These are phyloP conservation scores for Schizosaccharomyces versatilis DNA, from an alignment of 1,139 yeast genomes.

Conservation along the genomic window DNA sequence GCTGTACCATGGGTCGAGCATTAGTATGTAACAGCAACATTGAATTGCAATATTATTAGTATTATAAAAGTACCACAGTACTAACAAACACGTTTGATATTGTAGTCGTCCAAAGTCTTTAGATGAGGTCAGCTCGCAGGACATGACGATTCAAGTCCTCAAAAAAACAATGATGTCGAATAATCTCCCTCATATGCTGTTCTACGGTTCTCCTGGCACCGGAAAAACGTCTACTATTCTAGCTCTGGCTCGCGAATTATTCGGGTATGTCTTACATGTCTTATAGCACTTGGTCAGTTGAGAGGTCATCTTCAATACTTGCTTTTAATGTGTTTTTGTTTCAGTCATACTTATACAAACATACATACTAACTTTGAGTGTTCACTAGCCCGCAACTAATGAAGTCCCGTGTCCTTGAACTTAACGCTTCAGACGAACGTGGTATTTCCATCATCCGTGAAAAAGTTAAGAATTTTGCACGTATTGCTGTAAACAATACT, in stretches of 20 bases:
- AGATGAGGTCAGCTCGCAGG: conserved; percentile 79
- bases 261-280: conserved; percentile 23
- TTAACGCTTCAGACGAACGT: conserved; percentile 90
- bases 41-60: not conserved
- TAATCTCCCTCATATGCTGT: conserved; percentile 77
- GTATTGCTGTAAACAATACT: conserved; percentile 52
- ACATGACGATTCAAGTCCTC: conserved; percentile 68
- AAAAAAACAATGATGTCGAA: conserved; percentile 58
- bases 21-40: conserved; percentile 6
- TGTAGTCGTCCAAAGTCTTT: conserved; percentile 51
- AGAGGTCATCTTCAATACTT: too few species aligned
- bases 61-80: not conserved
- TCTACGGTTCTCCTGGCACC: conserved; percentile 95
- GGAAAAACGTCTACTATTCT: conserved; percentile 86
- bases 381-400: conserved; percentile 23
- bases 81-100: too few species aligned
- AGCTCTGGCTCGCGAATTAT: conserved; percentile 67
- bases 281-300: not conserved
- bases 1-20: conserved; percentile 16
- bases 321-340: too few species aligned
- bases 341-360: too few species aligned
- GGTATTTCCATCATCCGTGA: conserved; percentile 85
- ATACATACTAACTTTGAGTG: not conserved
- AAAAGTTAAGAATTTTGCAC: conserved; percentile 77
- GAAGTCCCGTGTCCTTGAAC: conserved; percentile 62